Percentiles rank a stretch among this genome's conserved stretches.
phyloP scores from a whole-genome alignment of 78 protist genomes.

The Chrysochromulina tobinii region DNA sequence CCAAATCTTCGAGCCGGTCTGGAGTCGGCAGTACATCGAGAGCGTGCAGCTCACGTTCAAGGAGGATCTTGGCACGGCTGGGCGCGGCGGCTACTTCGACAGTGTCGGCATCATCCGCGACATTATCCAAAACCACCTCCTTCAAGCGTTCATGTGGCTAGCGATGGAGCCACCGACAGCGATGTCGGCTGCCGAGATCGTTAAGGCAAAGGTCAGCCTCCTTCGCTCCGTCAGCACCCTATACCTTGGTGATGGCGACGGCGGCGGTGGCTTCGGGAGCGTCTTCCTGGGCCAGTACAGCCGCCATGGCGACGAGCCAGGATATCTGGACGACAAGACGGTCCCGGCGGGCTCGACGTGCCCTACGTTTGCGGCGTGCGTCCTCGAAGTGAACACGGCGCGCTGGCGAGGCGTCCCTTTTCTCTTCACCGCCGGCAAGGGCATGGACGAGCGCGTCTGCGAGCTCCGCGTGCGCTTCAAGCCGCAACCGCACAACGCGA shows the following conservation, averaged over 20 bases:
- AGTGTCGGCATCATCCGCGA: constrained; percentile 52
- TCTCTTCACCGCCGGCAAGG: constrained; percentile 14
- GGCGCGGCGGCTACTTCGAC: constrained; percentile 55
- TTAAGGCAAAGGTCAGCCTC: neutral
- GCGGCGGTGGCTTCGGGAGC: neutral
- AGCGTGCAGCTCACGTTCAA: constrained; percentile 29
- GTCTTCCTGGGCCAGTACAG: neutral
- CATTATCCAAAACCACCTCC: constrained; percentile 57
- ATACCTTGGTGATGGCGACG: neutral
- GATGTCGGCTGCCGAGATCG: neutral
- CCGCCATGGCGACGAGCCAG: neutral
- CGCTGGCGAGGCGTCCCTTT: constrained; percentile 40
- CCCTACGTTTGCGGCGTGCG: constrained; percentile 12
- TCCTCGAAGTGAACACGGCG: neutral
- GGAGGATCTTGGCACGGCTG: neutral
- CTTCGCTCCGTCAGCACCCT: neutral
- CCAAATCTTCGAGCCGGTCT: constrained; percentile 42
- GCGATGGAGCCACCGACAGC: constrained; percentile 3
- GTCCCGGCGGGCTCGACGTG: neutral
- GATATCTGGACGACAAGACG: neutral
- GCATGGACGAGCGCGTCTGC: neutral
- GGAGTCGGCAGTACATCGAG: constrained; percentile 21
- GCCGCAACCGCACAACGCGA: neutral
- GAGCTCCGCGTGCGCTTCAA: neutral
- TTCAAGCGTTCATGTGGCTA: neutral